Evolutionary conservation across 805 yeast species (phyloP), one percentile per base, ranked within the genome.

Genomic region (Metschnikowia similis): DNA sequence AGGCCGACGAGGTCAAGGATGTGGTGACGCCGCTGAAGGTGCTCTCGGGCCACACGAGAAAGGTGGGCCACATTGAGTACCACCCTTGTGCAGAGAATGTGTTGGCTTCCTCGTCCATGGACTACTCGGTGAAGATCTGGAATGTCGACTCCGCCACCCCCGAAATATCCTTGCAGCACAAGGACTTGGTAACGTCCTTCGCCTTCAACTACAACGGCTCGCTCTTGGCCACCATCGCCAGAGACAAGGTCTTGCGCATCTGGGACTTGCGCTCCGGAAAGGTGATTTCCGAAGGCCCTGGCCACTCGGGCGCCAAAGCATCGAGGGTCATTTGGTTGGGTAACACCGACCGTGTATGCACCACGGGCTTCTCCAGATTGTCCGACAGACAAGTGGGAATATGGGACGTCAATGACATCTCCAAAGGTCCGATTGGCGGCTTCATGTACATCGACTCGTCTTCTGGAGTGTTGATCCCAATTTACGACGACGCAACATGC

Each of bases 351-450:
- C 80, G 97, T 59, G 71, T 94, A 35, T 86, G 84, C 45, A 92
- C 99, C 36, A 91, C 99, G 8, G 99, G 99, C 1, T 94, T 94
- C 66, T 89, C 96, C 28, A 82, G 87, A 62, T 77, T 88, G 57
- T 87, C 96, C 41, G 98, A 94, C 64, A 89, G 99, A 66, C 98
- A 94, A 71, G 75, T 92, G 52, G 99, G 94, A 60, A 75, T 94
- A 50, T 94, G 99, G 99, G 90, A 94, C 60, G 76, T 90, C 17
- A 74, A 77, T 32, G 80, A 86, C 59, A 72, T 94, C 48, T 83
- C 72, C 9, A 76, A 77, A 44, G 98, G 98, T 32, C 90, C 96
- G 41, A 80, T 94, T 56, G 96, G 90, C 47, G 97, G 96, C 0
- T 89, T 91, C 66, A 77, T 85, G 62, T 81, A 84, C 37, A 79